Conservation (phyloP, 2,329 filamentous ascomycete genomes). For the Endocalyx cinctus region DNA sequence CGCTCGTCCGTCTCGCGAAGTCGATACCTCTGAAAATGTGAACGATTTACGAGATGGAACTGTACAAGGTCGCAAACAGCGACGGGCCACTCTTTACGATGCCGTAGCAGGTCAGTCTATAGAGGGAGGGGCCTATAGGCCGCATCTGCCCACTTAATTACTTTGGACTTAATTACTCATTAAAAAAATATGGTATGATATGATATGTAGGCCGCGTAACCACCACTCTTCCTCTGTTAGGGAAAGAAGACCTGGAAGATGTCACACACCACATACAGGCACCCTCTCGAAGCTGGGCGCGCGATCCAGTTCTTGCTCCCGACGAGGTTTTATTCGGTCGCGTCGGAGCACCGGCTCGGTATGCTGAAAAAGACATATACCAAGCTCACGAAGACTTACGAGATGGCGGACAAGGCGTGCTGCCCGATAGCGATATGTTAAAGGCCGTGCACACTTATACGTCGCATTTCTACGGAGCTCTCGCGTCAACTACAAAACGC, state of each 20-base stretch:
- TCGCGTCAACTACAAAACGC: slow-evolving; percentile 17
- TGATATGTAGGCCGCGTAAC: slow-evolving; percentile 34
- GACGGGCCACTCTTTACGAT: slow-evolving; percentile 61
- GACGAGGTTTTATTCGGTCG: slow-evolving; percentile 69
- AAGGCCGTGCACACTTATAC: slow-evolving; percentile 65
- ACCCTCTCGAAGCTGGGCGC: slow-evolving; percentile 19
- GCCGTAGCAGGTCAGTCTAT: slow-evolving; percentile 63
- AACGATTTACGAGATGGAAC: slow-evolving; percentile 10
- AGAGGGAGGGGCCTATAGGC: too few species aligned
- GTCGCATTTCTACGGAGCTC: slow-evolving; percentile 58
- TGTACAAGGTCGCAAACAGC: slow-evolving; percentile 17
- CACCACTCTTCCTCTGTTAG: slow-evolving; percentile 24
- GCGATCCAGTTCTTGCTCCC: slow-evolving; percentile 47
- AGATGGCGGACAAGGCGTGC: slow-evolving; percentile 37
- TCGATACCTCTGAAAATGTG: slow-evolving; percentile 15
- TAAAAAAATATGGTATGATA: too few species aligned
- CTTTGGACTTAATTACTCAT: too few species aligned
- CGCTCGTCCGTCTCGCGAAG: slow-evolving; percentile 10
- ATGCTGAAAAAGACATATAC: slow-evolving; percentile 68
- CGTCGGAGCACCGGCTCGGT: slow-evolving; percentile 60
- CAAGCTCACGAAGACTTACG: slow-evolving; percentile 56
- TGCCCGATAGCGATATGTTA: slow-evolving; percentile 67
- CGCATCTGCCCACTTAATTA: too few species aligned
- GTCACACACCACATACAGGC: slow-evolving; percentile 14
- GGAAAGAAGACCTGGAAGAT: slow-evolving; percentile 14